Base-by-base conservation (phyloP, 108 stramenopile species). In the Fistulifera pelliculosa region DNA sequence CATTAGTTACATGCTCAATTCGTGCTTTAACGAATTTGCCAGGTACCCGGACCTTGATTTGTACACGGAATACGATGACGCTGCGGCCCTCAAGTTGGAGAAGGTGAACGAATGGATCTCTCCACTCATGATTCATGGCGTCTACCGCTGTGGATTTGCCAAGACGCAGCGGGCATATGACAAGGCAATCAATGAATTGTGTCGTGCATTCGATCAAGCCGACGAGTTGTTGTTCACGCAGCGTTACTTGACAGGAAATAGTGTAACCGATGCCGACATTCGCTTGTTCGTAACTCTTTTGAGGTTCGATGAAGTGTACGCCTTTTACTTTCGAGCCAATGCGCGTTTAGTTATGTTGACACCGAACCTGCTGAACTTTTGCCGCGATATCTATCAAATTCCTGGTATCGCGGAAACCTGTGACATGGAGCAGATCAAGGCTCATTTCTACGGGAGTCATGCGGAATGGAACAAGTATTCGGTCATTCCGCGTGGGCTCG, bases 1-100 rank as follows among this genome's bases (percentile, higher is more conserved):
- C 40, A 98, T 99, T 65, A 79, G 94, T 8, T 75, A 90, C 54
- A 99, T 99, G 94, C 62, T 99, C 47, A 97, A 96, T 69, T 76
- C 82, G 0, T 77, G 77, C 17, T 98, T 98, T 68, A 83, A 96
- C 60, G 69, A 69, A 3, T 75, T 87, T 52, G 79, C 92, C 13
- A 54, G 47, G 14, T 72, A 77, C 25, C 76, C 90, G 18, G 76
- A 72, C 25, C 47, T 95, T 12, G 94, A 99, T 58, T 68, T 99
- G 55, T 85, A 87, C 54, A 96, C 97, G 4, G 77, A 75, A 27
- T 80, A 83, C 13, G 65, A 93, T 39, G 66, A 75, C 55, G 71
- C 68, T 14, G 80, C 73, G 10, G 78, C 87, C 26, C 92, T 90
- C 7, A 68, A 65, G 49, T 40, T 79, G 41, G 58, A 70, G 18